Conservation (phyloP, 805 yeast species). For the Candida oleophila region DNA sequence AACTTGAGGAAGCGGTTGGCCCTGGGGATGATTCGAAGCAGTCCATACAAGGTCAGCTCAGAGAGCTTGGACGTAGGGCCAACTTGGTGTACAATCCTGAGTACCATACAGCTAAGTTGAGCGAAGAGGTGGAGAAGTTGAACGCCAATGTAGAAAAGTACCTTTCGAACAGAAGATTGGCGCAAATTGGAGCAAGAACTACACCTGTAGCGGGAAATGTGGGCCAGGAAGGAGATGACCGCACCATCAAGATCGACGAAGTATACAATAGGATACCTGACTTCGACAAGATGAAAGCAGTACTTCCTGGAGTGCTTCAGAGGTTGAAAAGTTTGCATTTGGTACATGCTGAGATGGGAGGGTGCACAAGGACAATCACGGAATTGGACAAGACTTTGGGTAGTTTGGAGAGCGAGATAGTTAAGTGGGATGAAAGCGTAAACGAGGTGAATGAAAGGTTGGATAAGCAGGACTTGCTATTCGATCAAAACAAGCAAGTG, state of each 20-base stretch:
- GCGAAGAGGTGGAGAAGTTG: slow-evolving; percentile 22
- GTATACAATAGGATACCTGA: slow-evolving; percentile 24
- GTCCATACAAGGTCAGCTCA: slow-evolving; percentile 25
- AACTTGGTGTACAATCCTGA: slow-evolving; percentile 36
- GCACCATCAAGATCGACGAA: slow-evolving; percentile 22
- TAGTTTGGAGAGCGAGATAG: slow-evolving; percentile 24
- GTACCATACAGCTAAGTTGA: slow-evolving; percentile 22
- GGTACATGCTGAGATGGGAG: slow-evolving; percentile 32
- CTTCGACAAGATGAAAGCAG: slow-evolving; percentile 19
- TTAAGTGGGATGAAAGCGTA: slow-evolving; percentile 29
- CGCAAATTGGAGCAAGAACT: slow-evolving; percentile 5
- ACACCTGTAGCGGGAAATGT: not conserved
- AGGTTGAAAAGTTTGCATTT: slow-evolving; percentile 31
- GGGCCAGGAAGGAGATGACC: not conserved
- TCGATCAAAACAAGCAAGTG: slow-evolving; percentile 22
- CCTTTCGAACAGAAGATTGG: slow-evolving; percentile 17
- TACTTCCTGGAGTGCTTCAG: slow-evolving; percentile 23
- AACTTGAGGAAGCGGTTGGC: slow-evolving; percentile 3
- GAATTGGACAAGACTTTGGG: slow-evolving; percentile 27
- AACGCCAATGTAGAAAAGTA: slow-evolving; percentile 25
- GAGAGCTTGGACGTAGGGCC: slow-evolving; percentile 32
- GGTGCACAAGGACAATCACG: slow-evolving; percentile 21
- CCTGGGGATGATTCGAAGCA: slow-evolving; percentile 2
- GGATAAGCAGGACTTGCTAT: slow-evolving; percentile 18
- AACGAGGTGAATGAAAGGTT: slow-evolving; percentile 20